Evolutionary conservation across 352 stramenopile species (phyloP), one percentile per base, ranked within the genome.

Genomic region (Globisporangium perplexum): DNA sequence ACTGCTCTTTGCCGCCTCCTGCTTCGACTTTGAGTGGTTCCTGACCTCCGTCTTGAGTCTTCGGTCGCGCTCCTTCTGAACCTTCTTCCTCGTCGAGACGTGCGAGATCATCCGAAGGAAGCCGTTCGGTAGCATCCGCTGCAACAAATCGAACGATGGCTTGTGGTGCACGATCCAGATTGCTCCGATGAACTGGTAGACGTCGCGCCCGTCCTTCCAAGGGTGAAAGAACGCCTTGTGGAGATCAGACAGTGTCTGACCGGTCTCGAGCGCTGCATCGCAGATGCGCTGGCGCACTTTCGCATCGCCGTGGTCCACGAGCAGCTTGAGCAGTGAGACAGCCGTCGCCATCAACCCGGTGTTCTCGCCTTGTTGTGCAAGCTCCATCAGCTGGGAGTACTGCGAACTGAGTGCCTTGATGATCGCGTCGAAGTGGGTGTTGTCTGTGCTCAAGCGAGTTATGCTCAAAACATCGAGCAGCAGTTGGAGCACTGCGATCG

Each of bases 121-220:
- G 20, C 83, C 83, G 26, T 72, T 67, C 0, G 83, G 83, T 20
- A 94, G 59, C 14, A 89, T 70, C 22, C 81, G 62, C 22, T 65
- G 51, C 1, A 94, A 57, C 62, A 91, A 69, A 33, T 90, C 75
- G 51, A 83, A 86, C 11, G 83, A 91, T 3, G 71, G 55, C 53
- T 77, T 80, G 62, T 94, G 83, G 54, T 89, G 74, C 22, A 78
- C 76, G 33, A 87, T 73, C 78, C 81, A 94, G 22, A 94, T 90
- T 11, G 69, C 81, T 8, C 66, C 62, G 26, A 94, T 76, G 39
- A 83, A 89, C 55, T 86, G 79, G 52, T 86, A 90, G 10, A 76
- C 80, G 47, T 87, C 76, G 12, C 76, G 79, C 5, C 75, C 79
- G 14, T 72, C 68, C 23, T 77, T 69, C 0, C 65, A 72, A 11